These are phyloP conservation scores for Pulchroboletus neoregius DNA, from an alignment of 1,284 basidiomycete species.

Conservation along the genomic window DNA sequence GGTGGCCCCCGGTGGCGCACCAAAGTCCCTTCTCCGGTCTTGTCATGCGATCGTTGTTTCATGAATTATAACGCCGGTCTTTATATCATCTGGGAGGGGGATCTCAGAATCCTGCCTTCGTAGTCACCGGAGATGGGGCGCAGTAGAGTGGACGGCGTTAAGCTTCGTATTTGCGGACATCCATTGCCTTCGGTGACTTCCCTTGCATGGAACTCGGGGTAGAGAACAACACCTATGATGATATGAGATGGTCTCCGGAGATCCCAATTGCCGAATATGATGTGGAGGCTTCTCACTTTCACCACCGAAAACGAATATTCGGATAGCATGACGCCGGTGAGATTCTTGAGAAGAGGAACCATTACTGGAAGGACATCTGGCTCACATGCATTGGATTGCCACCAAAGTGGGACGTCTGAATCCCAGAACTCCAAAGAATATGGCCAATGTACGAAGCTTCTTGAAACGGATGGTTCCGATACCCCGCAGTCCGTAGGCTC, in stretches of 20 bases:
- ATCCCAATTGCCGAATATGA: constrained; percentile 10
- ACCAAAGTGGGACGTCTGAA: neutral
- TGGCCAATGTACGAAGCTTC: neutral
- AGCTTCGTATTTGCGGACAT: neutral
- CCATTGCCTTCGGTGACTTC: neutral
- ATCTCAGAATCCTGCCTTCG: neutral
- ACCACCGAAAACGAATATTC: constrained; percentile 1
- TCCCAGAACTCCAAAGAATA: constrained; percentile 2
- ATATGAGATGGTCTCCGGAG: constrained; percentile 6
- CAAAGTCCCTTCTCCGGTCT: neutral
- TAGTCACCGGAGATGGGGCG: neutral
- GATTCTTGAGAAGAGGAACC: neutral
- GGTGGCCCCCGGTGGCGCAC: neutral
- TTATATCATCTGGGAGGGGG: neutral
- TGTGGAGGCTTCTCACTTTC: constrained; percentile 3
- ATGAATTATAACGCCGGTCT: neutral
- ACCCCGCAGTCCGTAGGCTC: neutral
- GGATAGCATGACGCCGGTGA: constrained; percentile 11
- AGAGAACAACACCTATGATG: neutral
- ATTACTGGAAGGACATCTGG: neutral
- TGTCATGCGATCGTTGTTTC: neutral
- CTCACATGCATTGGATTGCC: neutral
- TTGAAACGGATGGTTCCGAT: neutral
- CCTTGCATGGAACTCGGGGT: neutral
- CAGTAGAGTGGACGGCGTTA: neutral